These are phyloP conservation scores for Microsporum ferrugineum DNA, from an alignment of 2,329 filamentous ascomycete genomes.

Conservation along the genomic window DNA sequence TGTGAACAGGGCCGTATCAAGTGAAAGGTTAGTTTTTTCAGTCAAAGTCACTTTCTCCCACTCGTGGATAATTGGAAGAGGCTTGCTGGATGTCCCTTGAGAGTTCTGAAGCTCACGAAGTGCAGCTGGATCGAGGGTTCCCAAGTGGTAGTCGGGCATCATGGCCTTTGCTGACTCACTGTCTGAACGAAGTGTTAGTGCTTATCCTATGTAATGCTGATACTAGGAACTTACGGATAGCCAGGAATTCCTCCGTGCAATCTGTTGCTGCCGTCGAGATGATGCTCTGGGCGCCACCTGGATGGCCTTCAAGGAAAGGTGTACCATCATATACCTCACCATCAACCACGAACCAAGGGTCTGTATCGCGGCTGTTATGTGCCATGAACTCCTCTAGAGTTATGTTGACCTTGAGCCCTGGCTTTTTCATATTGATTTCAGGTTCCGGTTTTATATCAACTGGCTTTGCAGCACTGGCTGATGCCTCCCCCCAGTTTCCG, in stretches of 20 bases:
- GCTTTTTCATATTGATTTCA: conserved; percentile 68
- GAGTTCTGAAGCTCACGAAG: conserved; percentile 39
- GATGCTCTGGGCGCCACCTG: conserved; percentile 78
- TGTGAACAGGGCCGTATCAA: conserved; percentile 69
- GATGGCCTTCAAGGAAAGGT: conserved; percentile 66
- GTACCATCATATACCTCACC: conserved; percentile 85
- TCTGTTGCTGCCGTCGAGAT: conserved; percentile 71
- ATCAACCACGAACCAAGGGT: conserved; percentile 80
- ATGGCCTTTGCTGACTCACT: conserved; percentile 84
- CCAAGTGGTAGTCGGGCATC: conserved; percentile 79
- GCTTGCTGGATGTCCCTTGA: conserved; percentile 16
- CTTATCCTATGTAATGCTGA: background rate
- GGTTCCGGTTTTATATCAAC: conserved; percentile 41
- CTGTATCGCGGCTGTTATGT: conserved; percentile 48
- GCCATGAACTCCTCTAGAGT: conserved; percentile 58
- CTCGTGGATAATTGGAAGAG: conserved; percentile 55
- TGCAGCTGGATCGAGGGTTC: conserved; percentile 52
- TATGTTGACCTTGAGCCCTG: conserved; percentile 52
- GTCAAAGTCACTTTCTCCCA: conserved; percentile 66
- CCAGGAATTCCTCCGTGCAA: conserved; percentile 76
- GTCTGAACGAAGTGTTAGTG: conserved; percentile 44
- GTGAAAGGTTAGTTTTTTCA: conserved; percentile 58
- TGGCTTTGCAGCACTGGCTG: conserved; percentile 22
- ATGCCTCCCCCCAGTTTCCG: conserved; percentile 67
- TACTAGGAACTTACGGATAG: conserved; percentile 61